These are phyloP conservation scores for Bretziella fagacearum DNA, from an alignment of 2,329 filamentous ascomycete species.

Conservation along the genomic window DNA sequence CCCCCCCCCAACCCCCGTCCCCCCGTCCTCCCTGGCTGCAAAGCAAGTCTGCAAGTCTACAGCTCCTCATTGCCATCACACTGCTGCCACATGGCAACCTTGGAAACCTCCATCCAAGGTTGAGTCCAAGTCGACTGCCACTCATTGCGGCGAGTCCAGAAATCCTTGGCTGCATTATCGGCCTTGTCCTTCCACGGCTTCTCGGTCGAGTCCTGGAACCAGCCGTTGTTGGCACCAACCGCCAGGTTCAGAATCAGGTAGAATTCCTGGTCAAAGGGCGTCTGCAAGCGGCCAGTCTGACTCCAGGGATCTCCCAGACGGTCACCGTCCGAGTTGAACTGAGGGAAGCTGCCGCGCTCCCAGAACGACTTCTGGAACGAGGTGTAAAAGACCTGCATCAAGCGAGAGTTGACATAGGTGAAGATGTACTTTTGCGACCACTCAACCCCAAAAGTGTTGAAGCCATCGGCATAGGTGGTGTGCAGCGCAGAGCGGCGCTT, in stretches of 20 bases:
- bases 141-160: slow-evolving; percentile 48
- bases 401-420: slow-evolving; percentile 65
- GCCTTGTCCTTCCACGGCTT: slow-evolving; percentile 69
- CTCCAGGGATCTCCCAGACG: slow-evolving; percentile 47
- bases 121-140: slow-evolving; percentile 59
- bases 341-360: slow-evolving; percentile 50
- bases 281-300: slow-evolving; percentile 39
- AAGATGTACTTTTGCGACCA: slow-evolving; percentile 83
- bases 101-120: slow-evolving; percentile 50
- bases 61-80: slow-evolving; percentile 43
- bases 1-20: not conserved
- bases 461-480: slow-evolving; percentile 50
- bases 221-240: slow-evolving; percentile 65
- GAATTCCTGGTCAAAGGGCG: slow-evolving; percentile 61
- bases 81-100: slow-evolving; percentile 55
- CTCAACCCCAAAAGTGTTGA: slow-evolving; percentile 67
- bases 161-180: slow-evolving; percentile 52
- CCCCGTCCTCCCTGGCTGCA: not conserved
- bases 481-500: slow-evolving; percentile 59
- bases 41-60: slow-evolving; percentile 17
- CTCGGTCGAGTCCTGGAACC: slow-evolving; percentile 56
- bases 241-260: slow-evolving; percentile 62
- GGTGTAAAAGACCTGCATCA: slow-evolving; percentile 65
- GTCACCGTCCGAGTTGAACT: slow-evolving; percentile 47
- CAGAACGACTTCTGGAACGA: slow-evolving; percentile 55